Conservation (phyloP, 169 alveolate species). For the Eimeria acervulina region DNA sequence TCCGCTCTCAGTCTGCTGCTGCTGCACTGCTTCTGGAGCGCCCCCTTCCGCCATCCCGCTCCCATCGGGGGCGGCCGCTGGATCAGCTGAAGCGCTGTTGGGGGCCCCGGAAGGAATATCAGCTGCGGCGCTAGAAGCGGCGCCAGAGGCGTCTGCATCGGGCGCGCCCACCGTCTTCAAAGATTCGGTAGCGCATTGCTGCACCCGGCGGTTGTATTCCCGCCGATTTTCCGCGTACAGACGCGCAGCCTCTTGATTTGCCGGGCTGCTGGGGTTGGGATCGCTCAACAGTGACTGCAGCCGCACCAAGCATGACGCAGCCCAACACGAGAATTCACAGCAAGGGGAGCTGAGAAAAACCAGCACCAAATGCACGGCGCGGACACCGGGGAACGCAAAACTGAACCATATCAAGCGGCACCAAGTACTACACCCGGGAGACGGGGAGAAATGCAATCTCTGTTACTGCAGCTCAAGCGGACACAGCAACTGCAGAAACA, state of each 20-base stretch:
- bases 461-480: background rate
- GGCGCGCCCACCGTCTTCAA: slow-evolving; percentile 67
- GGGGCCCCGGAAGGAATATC: background rate
- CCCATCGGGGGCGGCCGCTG: background rate
- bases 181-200: slow-evolving; percentile 80
- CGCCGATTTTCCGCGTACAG: slow-evolving; percentile 95
- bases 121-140: background rate
- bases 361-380: background rate
- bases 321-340: background rate
- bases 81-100: background rate
- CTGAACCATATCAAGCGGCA: background rate
- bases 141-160: slow-evolving; percentile 26
- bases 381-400: background rate
- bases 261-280: slow-evolving; percentile 99
- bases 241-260: slow-evolving; percentile 98
- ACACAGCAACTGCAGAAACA: background rate
- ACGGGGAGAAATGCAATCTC: background rate
- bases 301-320: background rate
- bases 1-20: background rate
- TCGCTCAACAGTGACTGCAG: slow-evolving; percentile 96
- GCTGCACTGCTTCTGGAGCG: background rate
- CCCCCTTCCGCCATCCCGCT: background rate
- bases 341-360: background rate
- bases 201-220: slow-evolving; percentile 88
- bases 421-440: background rate